These are phyloP conservation scores for Chytriomyces sp. DNA, from an alignment of 192 early-diverging fungal genomes.

Conservation along the genomic window DNA sequence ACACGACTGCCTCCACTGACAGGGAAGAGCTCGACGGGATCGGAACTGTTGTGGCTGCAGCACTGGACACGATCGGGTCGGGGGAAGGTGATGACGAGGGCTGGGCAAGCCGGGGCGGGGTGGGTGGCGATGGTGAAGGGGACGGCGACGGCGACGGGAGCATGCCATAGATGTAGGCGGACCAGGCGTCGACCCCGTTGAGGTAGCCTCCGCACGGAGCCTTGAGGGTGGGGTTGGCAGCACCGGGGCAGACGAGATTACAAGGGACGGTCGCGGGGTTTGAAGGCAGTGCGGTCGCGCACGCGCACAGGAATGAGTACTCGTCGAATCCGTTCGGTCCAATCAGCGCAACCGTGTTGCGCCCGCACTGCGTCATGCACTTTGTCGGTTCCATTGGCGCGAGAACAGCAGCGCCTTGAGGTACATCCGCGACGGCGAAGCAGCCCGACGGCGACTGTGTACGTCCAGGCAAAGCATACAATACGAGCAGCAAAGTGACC, in stretches of 20 bases:
- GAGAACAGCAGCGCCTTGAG: background rate
- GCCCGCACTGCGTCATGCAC: background rate
- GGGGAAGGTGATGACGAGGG: background rate
- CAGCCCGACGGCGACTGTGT: slow-evolving; percentile 5
- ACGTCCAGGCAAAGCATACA: background rate
- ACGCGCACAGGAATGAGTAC: background rate
- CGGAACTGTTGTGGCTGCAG: background rate
- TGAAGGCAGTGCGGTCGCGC: background rate
- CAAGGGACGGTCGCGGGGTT: background rate
- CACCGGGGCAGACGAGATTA: background rate
- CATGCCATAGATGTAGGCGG: background rate
- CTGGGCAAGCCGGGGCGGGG: background rate
- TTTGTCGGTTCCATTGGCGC: background rate
- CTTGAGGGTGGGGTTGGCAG: background rate
- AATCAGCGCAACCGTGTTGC: background rate
- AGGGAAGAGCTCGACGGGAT: background rate
- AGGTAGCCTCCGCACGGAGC: background rate
- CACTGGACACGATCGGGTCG: background rate
- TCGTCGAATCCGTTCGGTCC: background rate
- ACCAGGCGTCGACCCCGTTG: background rate
- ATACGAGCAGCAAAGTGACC: background rate
- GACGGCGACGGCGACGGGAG: background rate
- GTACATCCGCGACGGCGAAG: background rate
- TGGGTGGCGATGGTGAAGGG: background rate
- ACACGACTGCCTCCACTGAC: background rate